Percentiles rank a stretch among this genome's conserved stretches.
These are phyloP conservation scores for Durusdinium trenchii DNA, from an alignment of 73 alveolate genomes.

Conservation along the genomic window DNA sequence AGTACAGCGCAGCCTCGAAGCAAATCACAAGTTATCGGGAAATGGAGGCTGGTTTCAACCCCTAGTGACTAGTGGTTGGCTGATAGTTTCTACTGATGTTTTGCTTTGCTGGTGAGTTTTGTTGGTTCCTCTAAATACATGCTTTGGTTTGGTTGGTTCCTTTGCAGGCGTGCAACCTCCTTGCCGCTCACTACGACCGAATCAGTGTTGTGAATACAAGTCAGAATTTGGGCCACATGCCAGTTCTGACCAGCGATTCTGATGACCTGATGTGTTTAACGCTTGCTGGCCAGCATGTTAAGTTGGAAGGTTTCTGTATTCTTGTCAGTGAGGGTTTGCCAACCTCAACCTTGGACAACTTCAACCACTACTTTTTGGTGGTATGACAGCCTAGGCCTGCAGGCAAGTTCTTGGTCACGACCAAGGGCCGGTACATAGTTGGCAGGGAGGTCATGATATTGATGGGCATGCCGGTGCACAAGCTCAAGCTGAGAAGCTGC, in stretches of 20 bases:
- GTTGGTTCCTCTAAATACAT: not conserved
- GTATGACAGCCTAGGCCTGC: too few species aligned
- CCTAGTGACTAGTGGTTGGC: not conserved
- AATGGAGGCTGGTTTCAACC: not conserved
- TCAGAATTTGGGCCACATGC: not conserved
- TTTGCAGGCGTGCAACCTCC: not conserved
- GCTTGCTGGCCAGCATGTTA: not conserved
- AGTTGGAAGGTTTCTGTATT: not conserved
- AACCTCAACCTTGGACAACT: too few species aligned
- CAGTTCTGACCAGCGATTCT: not conserved
- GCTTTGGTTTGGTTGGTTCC: not conserved
- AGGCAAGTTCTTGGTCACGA: not conserved
- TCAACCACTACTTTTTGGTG: too few species aligned
- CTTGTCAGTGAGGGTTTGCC: too few species aligned
- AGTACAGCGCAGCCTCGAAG: not conserved
- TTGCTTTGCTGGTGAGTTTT: too few species aligned
- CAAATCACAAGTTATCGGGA: not conserved
- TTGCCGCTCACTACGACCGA: not conserved
- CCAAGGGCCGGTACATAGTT: not conserved
- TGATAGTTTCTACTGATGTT: too few species aligned
- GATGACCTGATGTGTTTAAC: not conserved
- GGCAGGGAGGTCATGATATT: not conserved
- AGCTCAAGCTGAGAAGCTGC: not conserved
- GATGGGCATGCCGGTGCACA: not conserved
- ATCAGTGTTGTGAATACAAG: not conserved